phyloP scores from a whole-genome alignment of 208 protist genomes.

The Herpetomonas samuelpessoai region DNA sequence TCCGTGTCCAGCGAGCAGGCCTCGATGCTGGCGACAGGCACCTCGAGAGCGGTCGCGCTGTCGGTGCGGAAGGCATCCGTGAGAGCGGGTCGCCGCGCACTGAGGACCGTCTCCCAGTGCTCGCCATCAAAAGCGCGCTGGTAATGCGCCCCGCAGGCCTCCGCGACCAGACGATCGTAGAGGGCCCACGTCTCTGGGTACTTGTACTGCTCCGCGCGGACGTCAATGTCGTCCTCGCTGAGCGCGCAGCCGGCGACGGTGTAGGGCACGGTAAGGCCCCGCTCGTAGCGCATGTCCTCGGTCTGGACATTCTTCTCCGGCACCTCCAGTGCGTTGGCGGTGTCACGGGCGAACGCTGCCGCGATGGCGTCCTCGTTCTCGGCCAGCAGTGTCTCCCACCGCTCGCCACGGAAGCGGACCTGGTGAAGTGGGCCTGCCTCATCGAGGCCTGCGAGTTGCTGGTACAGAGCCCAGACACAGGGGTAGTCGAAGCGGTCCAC shows the following conservation, averaged over 20 bases:
- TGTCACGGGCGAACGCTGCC: conserved; percentile 38
- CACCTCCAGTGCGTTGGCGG: conserved; percentile 30
- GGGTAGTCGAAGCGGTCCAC: conserved; percentile 50
- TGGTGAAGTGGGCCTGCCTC: conserved; percentile 28
- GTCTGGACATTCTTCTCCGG: conserved; percentile 25
- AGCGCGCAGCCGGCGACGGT: conserved; percentile 21
- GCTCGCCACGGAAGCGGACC: conserved; percentile 40
- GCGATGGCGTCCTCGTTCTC: conserved; percentile 24
- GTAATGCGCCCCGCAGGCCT: conserved; percentile 28
- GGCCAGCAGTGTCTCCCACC: conserved; percentile 30
- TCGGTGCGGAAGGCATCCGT: conserved; percentile 50
- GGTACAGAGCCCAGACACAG: conserved; percentile 55
- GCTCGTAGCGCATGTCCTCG: conserved; percentile 34
- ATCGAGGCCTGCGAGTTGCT: conserved; percentile 28
- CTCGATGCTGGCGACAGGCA: conserved; percentile 21
- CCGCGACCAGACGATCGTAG: conserved; percentile 39
- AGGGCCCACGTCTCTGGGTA: conserved; percentile 55
- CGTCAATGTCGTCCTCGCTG: conserved; percentile 38
- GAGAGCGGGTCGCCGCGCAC: conserved; percentile 23
- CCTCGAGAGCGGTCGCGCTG: conserved; percentile 29
- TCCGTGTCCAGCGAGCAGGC: conserved; percentile 32
- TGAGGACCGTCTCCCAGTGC: conserved; percentile 46
- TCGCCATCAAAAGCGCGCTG: conserved; percentile 48
- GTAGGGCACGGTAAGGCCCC: conserved; percentile 48
- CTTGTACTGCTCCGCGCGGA: conserved; percentile 30